Evolutionary conservation across 2,329 filamentous ascomycete genomes (phyloP), one percentile per base, ranked within the genome.

Genomic region (Hymenoscyphus albidus): DNA sequence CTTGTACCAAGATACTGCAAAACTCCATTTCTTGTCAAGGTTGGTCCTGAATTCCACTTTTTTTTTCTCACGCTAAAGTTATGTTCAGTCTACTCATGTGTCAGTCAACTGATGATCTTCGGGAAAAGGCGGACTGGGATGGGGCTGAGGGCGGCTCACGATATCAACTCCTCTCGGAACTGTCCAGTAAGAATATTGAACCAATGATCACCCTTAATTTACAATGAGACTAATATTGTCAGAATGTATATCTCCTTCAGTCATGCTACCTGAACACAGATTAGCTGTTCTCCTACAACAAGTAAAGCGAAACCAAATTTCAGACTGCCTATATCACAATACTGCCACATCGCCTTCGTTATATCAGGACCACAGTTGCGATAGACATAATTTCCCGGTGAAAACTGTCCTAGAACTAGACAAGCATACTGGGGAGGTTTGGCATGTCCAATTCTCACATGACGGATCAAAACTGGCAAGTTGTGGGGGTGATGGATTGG

Each of bases 261-360:
- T 97, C 56, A 98, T 99, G 93, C 90, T 99, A 62, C 95, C 95
- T 1, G 92, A 97, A 74, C 91, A 95, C 76, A 88, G 95, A 6
- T 81, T 99, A 56, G 92, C 92, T 1, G 84, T 88, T 40, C 81
- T 99, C 16, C 80, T 99, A 61, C 84, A 93, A 64, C 88, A 96
- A 69, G 88, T 97, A 44, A 97, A 97, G 75, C 84, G 89, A 67
- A 86, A 83, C 68, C 94, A 97, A 78, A 91, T 97, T 65, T 85
- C 88, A 61, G 86, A 85, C 38, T 99, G 95, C 75, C 79, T 93
- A 48, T 98, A 93, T 76, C 95, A 99, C 78, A 97, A 96, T 62
- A 92, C 88, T 3, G 83, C 87, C 1, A 78, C 82, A 3, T 85
- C 91, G 1, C 93, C 93, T 1, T 97, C 93, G 3, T 81, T 99